These are phyloP conservation scores for Ganoderma leucocontextum DNA, from an alignment of 1,284 basidiomycete species.

Conservation along the genomic window DNA sequence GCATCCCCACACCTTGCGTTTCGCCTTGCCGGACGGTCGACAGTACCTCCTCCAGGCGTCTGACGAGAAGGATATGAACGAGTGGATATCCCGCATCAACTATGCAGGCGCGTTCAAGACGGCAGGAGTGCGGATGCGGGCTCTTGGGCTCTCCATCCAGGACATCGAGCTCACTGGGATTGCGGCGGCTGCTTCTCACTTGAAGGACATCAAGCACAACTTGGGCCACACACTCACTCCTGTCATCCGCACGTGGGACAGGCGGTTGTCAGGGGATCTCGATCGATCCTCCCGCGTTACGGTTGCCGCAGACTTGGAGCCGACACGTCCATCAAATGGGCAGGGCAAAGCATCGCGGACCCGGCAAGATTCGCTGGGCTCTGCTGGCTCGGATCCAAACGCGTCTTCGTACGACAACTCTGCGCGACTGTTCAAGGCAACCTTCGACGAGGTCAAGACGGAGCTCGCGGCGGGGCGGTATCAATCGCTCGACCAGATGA, in stretches of 20 bases:
- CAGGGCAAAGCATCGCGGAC: conserved; percentile 21
- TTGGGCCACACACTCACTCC: conserved; percentile 40
- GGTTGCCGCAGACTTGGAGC: conserved; percentile 17
- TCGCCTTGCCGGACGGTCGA: conserved; percentile 79
- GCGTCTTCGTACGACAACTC: conserved; percentile 42
- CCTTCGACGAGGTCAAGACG: conserved; percentile 87
- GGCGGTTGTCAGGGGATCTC: conserved; percentile 36
- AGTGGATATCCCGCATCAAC: conserved; percentile 94
- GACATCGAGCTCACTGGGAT: conserved; percentile 83
- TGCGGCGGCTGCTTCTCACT: conserved; percentile 84
- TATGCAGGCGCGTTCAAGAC: conserved; percentile 94
- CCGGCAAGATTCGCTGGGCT: conserved; percentile 32
- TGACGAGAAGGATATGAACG: conserved; percentile 82
- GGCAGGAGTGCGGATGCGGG: conserved; percentile 85
- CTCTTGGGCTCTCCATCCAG: conserved; percentile 70
- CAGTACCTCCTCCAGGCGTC: conserved; percentile 85
- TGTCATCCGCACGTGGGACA: conserved; percentile 56
- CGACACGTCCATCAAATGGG: conserved; percentile 19
- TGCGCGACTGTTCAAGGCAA: conserved; percentile 74
- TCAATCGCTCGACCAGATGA: conserved; percentile 38
- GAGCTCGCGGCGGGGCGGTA: conserved; percentile 68
- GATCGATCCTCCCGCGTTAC: conserved; percentile 26
- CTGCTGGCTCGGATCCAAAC: conserved; percentile 34
- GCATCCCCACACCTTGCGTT: conserved; percentile 72
- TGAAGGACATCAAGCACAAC: conserved; percentile 66